These are phyloP conservation scores for Termitomyces sp. DNA, from an alignment of 768 basidiomycete genomes.

Conservation along the genomic window DNA sequence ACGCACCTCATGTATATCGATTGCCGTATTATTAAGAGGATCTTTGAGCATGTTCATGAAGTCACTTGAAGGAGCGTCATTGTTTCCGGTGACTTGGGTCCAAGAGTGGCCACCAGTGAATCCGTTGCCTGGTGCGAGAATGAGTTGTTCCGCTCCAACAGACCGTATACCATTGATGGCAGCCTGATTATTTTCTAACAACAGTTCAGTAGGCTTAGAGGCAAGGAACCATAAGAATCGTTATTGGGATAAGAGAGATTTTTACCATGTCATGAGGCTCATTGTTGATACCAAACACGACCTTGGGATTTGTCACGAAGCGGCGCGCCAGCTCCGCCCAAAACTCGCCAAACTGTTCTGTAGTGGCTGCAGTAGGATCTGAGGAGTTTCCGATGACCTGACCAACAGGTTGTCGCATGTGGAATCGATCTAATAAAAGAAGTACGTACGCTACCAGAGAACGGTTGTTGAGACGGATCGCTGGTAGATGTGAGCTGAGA, in stretches of 20 bases:
- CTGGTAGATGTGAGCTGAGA: conserved; percentile 13
- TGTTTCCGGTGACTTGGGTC: conserved; percentile 29
- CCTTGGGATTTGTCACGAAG: conserved; percentile 33
- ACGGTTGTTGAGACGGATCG: conserved; percentile 38
- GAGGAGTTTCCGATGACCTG: conserved; percentile 40
- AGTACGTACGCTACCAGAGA: conserved; percentile 33
- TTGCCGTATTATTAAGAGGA: conserved; percentile 35
- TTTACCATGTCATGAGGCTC: conserved; percentile 40
- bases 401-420: background rate
- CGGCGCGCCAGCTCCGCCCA: conserved; percentile 36
- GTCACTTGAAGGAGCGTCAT: conserved; percentile 33
- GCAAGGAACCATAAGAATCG: background rate
- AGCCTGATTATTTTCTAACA: conserved; percentile 38
- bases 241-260: background rate
- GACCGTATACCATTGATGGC: conserved; percentile 37
- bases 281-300: conserved; percentile 43
- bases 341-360: conserved; percentile 35
- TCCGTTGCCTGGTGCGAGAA: conserved; percentile 41
- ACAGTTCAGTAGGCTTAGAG: conserved; percentile 30
- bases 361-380: conserved; percentile 39
- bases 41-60: conserved; percentile 35
- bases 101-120: conserved; percentile 41
- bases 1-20: conserved; percentile 39
- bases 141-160: conserved; percentile 34
- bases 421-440: background rate